Evolutionary conservation across 2,329 filamentous ascomycete species (phyloP), one percentile per base, ranked within the genome.

Genomic region (Pseudopyrenochaeta lycopersici): DNA sequence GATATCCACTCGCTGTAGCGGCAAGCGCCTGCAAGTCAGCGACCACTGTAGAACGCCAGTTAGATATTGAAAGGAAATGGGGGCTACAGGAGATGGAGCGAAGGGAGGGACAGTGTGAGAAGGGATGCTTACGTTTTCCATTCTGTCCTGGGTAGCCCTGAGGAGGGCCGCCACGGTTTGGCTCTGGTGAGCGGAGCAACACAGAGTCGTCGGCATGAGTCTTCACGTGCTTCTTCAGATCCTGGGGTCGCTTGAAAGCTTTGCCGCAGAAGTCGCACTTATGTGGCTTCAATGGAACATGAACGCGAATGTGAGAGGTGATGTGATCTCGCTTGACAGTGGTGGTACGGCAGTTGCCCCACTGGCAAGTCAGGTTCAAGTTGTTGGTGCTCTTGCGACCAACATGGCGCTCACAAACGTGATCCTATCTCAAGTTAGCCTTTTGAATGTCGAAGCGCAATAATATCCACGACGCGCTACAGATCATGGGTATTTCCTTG

Each of bases 321-420:
- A 99, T 99, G 81, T 99, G 95, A 72, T 98, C 95, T 70, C 95
- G 92, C 85, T 99, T 98, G 76, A 98, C 94, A 2, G 94, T 98
- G 42, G 93, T 97, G 18, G 94, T 98, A 60, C 92, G 88, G 81
- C 95, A 99, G 62, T 89, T 90, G 68, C 93, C 95, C 95, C 95
- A 99, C 76, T 96, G 91, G 80, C 95, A 99, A 49, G 92, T 97
- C 75, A 99, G 80, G 78, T 95, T 98, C 72, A 99, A 84, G 80
- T 99, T 99, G 82, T 98, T 98, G 73, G 95, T 99, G 81, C 91
- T 96, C 84, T 99, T 99, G 79, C 95, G 92, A 63, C 95, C 95
- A 75, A 99, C 93, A 83, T 99, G 95, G 72, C 92, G 91, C 77
- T 98, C 95, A 79, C 95, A 98, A 66, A 99, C 93, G 78, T 99